These are phyloP conservation scores for Colletotrichum graminicola DNA, from an alignment of 2,329 filamentous ascomycete genomes.

Conservation along the genomic window DNA sequence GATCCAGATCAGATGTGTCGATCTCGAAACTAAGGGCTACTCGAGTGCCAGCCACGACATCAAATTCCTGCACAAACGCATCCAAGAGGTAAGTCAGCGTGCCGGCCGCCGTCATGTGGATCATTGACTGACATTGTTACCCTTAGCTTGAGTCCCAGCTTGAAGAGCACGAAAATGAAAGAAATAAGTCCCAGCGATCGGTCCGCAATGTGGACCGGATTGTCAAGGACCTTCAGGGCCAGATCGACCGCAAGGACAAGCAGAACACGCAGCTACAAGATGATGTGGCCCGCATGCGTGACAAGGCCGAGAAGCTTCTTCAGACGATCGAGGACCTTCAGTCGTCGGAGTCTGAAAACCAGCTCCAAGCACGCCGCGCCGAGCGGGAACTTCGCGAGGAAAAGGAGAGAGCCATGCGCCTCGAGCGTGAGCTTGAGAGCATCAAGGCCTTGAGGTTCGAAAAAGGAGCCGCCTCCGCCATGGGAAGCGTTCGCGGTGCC, in stretches of 20 bases:
- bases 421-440: constrained; percentile 90
- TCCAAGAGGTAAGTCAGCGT: constrained; percentile 83
- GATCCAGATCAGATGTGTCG: constrained; percentile 87
- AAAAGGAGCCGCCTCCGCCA: constrained; percentile 57
- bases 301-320: constrained; percentile 91
- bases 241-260: constrained; percentile 95
- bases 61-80: constrained; percentile 91
- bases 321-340: constrained; percentile 95
- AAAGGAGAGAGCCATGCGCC: constrained; percentile 79
- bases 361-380: constrained; percentile 84
- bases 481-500: constrained; percentile 49
- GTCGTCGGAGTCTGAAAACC: constrained; percentile 83
- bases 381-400: constrained; percentile 93
- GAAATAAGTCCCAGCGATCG: constrained; percentile 84
- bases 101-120: constrained; percentile 2
- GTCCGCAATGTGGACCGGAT: constrained; percentile 93
- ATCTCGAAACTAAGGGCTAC: constrained; percentile 97
- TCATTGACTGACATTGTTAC: constrained; percentile 47
- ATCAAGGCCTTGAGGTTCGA: constrained; percentile 83
- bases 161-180: constrained; percentile 83
- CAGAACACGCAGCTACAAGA: constrained; percentile 83
- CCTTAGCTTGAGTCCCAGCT: constrained; percentile 86
- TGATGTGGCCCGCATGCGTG: constrained; percentile 85
- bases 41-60: constrained; percentile 95
- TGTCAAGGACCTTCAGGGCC: constrained; percentile 91